These are phyloP conservation scores for Protea cynaroides DNA, from an alignment of 164 flowering plant genomes.

Conservation along the genomic window DNA sequence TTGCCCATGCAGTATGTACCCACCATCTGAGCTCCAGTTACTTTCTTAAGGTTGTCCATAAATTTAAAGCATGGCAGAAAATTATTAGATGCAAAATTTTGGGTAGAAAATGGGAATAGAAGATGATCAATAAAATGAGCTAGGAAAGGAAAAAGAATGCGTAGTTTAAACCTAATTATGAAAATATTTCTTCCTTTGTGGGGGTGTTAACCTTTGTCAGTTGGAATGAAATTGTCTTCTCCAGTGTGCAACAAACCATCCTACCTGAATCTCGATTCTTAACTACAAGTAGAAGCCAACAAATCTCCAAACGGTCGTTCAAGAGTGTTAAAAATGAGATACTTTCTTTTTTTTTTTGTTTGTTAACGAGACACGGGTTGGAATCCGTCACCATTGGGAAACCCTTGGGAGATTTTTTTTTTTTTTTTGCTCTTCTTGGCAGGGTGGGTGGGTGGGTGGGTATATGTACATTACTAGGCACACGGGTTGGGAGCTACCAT, in stretches of 20 bases:
- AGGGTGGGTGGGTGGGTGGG: too few relatives aligned
- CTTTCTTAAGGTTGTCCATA: neutral
- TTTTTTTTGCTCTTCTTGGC: too few relatives aligned
- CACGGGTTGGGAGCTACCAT: neutral
- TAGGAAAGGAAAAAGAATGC: too few relatives aligned
- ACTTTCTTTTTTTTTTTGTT: too few relatives aligned
- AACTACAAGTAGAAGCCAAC: neutral
- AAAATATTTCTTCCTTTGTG: neutral
- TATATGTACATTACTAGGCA: too few relatives aligned
- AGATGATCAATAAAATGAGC: too few relatives aligned
- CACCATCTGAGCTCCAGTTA: neutral
- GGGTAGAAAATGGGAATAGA: neutral
- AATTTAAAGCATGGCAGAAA: neutral
- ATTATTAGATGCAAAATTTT: neutral
- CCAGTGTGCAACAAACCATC: neutral
- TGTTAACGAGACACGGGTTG: too few relatives aligned
- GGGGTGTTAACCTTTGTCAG: neutral
- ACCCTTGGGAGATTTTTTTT: neutral
- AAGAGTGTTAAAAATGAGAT: too few relatives aligned
- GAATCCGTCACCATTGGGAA: neutral
- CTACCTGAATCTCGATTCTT: neutral
- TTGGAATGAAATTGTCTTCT: neutral
- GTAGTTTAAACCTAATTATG: neutral
- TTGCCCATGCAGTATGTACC: slow-evolving; percentile 63
- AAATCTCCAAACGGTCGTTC: neutral